Evolutionary conservation across 2,329 filamentous ascomycete species (phyloP).

Genomic region (Fusarium decemcellulare): DNA sequence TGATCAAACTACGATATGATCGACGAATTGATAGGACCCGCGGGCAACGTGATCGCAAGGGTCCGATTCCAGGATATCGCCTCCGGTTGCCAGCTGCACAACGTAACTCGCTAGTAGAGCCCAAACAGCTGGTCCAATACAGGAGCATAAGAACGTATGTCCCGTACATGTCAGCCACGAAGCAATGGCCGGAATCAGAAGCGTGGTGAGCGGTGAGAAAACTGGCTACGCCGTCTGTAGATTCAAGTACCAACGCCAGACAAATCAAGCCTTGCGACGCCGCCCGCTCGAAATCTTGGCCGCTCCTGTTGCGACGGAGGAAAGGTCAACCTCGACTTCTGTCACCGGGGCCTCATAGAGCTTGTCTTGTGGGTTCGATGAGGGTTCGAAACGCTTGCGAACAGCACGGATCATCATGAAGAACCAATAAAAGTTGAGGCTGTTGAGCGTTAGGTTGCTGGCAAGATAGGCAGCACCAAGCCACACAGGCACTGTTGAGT

Average conservation of each 20-base stretch:
- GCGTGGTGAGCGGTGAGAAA: not conserved
- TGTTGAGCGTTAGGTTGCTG: conserved; percentile 80
- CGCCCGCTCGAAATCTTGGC: conserved; percentile 35
- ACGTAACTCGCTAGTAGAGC: not conserved
- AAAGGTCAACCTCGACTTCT: conserved; percentile 48
- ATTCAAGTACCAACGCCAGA: not conserved
- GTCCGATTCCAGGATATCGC: not conserved
- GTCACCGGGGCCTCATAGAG: conserved; percentile 45
- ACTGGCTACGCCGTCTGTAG: not conserved
- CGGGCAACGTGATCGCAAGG: not conserved
- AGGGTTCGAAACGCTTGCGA: conserved; percentile 78
- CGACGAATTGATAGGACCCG: not conserved
- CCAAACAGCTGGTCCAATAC: not conserved
- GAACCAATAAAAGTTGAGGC: conserved; percentile 89
- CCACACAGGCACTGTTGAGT: conserved; percentile 76
- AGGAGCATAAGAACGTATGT: not conserved
- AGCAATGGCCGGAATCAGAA: not conserved
- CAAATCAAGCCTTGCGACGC: conserved; percentile 50
- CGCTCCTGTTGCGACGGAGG: conserved; percentile 49
- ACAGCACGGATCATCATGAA: conserved; percentile 88
- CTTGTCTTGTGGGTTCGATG: conserved; percentile 49
- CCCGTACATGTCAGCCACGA: not conserved
- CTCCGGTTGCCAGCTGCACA: too few relatives aligned
- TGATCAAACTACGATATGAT: too few relatives aligned
- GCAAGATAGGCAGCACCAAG: conserved; percentile 76